Conservation (phyloP, 208 protist genomes). For the Leishmania martiniquensis region DNA sequence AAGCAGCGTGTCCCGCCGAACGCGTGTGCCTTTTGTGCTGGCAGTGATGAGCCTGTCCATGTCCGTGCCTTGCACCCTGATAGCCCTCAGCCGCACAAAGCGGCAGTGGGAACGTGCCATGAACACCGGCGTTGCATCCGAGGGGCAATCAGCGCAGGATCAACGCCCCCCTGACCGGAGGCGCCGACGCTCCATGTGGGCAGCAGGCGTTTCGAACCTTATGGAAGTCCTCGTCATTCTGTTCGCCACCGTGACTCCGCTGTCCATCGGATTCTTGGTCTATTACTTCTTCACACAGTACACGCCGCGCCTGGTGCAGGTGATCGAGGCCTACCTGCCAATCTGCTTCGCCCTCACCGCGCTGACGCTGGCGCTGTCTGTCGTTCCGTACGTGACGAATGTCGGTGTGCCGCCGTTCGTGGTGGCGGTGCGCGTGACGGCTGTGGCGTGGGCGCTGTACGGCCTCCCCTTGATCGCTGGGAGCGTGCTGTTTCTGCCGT, state of each 20-base stretch:
- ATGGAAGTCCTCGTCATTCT: conserved; percentile 64
- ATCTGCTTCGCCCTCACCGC: conserved; percentile 28
- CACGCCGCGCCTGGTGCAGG: conserved; percentile 35
- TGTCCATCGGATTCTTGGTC: conserved; percentile 38
- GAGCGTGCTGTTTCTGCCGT: conserved; percentile 31
- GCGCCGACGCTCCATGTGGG: conserved; percentile 8
- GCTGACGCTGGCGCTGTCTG: conserved; percentile 48
- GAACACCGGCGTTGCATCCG: neutral
- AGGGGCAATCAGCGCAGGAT: neutral
- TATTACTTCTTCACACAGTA: conserved; percentile 62
- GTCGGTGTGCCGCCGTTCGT: conserved; percentile 45
- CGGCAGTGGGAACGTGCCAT: conserved; percentile 39
- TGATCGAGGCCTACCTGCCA: conserved; percentile 42
- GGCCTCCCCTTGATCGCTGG: conserved; percentile 39
- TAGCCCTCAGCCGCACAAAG: conserved; percentile 66
- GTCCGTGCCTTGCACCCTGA: conserved; percentile 65
- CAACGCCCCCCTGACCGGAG: neutral
- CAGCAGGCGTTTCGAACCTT: conserved; percentile 39
- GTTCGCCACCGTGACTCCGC: conserved; percentile 40
- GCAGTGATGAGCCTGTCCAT: conserved; percentile 52
- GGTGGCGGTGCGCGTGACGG: conserved; percentile 40
- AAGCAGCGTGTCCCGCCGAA: conserved; percentile 14
- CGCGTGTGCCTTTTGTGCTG: conserved; percentile 71
- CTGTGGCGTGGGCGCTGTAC: conserved; percentile 62
- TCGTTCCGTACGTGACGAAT: conserved; percentile 58